Base-by-base conservation (phyloP, 2,329 filamentous ascomycete genomes). In the Fusarium chuoi region DNA sequence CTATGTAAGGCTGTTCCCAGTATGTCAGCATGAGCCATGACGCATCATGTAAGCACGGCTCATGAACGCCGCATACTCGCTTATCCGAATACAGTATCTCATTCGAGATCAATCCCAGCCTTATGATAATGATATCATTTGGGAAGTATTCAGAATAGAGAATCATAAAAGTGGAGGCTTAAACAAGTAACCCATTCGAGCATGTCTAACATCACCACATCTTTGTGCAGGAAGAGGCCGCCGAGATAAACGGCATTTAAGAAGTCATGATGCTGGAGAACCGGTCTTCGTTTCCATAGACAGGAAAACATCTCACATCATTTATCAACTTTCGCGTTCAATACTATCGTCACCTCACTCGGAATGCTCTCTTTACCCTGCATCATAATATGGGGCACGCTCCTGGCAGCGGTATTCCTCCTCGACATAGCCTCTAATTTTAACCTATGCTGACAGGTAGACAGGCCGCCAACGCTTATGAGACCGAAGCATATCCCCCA, bases 1-100 rank as follows among this genome's bases (percentile, higher is more conserved):
- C 30, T n/a, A 20, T 36, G 24, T 28, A 26, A n/a, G 49, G 20
- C 48, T 41, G 38, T 55, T 39, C n/a, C 18, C 9, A 18, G 30
- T 7, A 26, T 56, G 48, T 61, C 58, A 61, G 58, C 58, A 61
- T 56, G n/a, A 18, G 30, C n/a, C 48, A 36, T 44, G 28, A n/a
- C 30, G 38, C 30, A 36, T 35, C 12, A 28, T 15, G 36, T 28
- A 42, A 42, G 41, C 55, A n/a, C 20, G 13, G 46, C 36, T 61
- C n/a, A 41, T 22, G 36, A 14, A 22, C 35, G 18, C 33, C 14
- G 20, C 30, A 26, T n/a, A 10, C 11, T 28, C 28, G 17, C 30
- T 61, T 35, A n/a, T 20, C 46, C 28, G 5, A 18, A 61, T 42
- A 35, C 7, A 18, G 58, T 55, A 55, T 41, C 18, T 14, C 14